Evolutionary conservation across 2,329 filamentous ascomycete genomes (phyloP), one percentile per base, ranked within the genome.

Genomic region (Domatiomyces catenatus): DNA sequence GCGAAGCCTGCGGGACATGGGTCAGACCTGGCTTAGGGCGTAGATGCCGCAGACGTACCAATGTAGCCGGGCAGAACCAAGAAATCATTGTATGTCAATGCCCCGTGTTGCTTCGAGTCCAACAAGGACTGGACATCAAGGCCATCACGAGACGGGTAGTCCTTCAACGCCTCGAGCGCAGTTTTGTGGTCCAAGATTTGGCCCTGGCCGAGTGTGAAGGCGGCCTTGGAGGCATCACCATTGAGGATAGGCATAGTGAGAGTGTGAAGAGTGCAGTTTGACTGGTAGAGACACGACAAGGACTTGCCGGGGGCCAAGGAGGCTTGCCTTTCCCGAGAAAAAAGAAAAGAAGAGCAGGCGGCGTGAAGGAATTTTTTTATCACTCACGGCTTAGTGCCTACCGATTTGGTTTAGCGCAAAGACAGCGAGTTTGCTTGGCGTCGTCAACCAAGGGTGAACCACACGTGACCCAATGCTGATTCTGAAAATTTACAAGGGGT

Each of bases 71-170:
- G 92, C 55, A 98, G 78, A 63, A 98, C 73, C 56, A 98, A 81
- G 75, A 98, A 98, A 71, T 98, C 92, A 71, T 98, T 98, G 78
- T 95, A 98, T 53, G 90, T 96, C 64, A 98, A 76, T 63, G 92
- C 92, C 56, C 92, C 92, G 64, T 89, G 86, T 70, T 83, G 84
- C 73, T 84, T 84, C 59, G 90, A 89, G 73, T 98, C 85, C 67
- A 96, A 80, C 61, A 98, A 77, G 58, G 87, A 82, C 64, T 87
- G 75, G 63, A 93, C 80, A 66, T 87, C 80, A 62, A 98, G 83
- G 53, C 92, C 92, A 79, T 98, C 92, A 61, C 73, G 76, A 66
- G 76, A 75, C 59, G 81, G 67, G 69, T 94, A 95, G 64, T 90
- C 69, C 70, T 67, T 84, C 77, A 96, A 77, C 59, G 89, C 71